Evolutionary conservation across 2,329 filamentous ascomycete genomes (phyloP).

Genomic region (Periconia sp.): DNA sequence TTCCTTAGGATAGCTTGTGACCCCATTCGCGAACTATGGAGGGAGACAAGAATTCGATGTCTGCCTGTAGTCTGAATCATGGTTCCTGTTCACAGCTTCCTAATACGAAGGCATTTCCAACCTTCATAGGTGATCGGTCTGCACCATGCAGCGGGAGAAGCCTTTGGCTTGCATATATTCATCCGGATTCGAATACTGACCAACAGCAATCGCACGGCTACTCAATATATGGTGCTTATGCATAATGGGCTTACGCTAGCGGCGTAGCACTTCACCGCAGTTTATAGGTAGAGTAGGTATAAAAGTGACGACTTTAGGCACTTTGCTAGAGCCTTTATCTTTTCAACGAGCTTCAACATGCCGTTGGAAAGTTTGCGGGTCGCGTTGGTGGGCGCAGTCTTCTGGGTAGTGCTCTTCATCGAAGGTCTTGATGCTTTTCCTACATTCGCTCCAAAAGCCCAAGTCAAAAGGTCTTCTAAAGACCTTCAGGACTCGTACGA

Average conservation of each 20-base stretch:
- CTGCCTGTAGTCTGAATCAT: too few relatives aligned
- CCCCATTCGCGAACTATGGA: too few relatives aligned
- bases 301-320: too few relatives aligned
- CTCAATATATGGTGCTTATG: background rate
- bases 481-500: conserved; percentile 14
- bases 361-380: background rate
- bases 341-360: too few relatives aligned
- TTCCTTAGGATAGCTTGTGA: too few relatives aligned
- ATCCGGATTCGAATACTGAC: background rate
- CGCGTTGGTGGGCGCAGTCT: background rate
- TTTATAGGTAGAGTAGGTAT: too few relatives aligned
- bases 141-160: background rate
- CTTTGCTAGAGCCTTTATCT: too few relatives aligned
- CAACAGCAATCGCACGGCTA: background rate
- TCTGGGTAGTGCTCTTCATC: background rate
- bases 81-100: too few relatives aligned
- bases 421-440: background rate
- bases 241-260: background rate
- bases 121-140: too few relatives aligned
- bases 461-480: conserved; percentile 3
- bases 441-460: background rate
- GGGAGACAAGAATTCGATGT: too few relatives aligned
- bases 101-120: too few relatives aligned
- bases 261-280: too few relatives aligned
- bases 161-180: background rate